Base-by-base conservation (phyloP, 1,139 yeast species). In the Magnusiomyces clavatus region DNA sequence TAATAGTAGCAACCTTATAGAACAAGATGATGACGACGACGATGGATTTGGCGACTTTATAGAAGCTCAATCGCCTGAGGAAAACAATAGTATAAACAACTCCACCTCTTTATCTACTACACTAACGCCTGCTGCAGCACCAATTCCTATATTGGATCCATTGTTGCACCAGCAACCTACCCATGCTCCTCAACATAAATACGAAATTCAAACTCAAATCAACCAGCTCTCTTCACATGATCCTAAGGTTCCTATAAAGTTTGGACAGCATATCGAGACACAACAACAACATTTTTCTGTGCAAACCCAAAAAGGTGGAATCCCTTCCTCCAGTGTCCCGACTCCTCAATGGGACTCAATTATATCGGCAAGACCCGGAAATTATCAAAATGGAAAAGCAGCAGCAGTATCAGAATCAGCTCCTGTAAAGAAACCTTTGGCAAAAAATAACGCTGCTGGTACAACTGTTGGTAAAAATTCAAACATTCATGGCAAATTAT, bases 251-350 rank as follows among this genome's bases (percentile, higher is more conserved):
- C 48, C 60, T 34, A 52, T 57, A 31, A 49, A 50, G 42, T 58
- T 58, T 49, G 61, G 61, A 6, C 56, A 52, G 49, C 61, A 58
- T 49, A 29, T 36, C 14, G 31, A 19, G 13, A 41, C 43, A 17
- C 11, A 6, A 40, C 16, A 6, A 6, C 16, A 41, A 17, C 3
- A 2, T 19, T 4, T 4, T 10, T 11, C 43, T 41, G 13, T 34
- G n/a, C 44, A 3, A 20, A 17, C 4, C 10, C 34, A 41, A 19
- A 19, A 17, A 8, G 16, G 24, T 10, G 24, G 10, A 19, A 41
- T 41, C 5, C 43, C 20, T 3, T 14, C 13, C 4, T 14, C 43
- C 17, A 13, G 4, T 39, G 43, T 20, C 6, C 13, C 17, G 8
- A 17, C 17, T 17, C 42, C 42, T 12, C 17, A 39, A n/a, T 39